phyloP scores from a whole-genome alignment of 2,329 filamentous ascomycete genomes.

The Aspergillus sp. region DNA sequence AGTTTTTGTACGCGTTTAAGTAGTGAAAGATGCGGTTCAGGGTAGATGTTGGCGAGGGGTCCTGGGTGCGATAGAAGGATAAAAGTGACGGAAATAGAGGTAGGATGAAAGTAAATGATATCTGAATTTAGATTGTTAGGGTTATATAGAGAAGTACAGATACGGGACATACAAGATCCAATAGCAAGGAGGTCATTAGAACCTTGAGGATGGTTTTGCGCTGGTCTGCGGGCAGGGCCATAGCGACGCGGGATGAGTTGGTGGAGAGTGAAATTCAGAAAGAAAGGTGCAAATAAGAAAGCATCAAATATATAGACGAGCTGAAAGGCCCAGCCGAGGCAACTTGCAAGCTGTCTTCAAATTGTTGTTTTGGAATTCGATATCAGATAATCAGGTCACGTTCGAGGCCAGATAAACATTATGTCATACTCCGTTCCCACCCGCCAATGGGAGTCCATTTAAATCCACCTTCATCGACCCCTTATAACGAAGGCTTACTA shows the following conservation, averaged over 20 bases:
- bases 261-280: background rate
- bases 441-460: background rate
- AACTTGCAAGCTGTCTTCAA: background rate
- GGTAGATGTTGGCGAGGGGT: conserved; percentile 63
- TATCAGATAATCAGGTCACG: background rate
- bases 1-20: conserved; percentile 91
- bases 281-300: background rate
- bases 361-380: background rate
- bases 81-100: conserved; percentile 93
- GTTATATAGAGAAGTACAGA: conserved; percentile 9
- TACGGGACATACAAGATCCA: conserved; percentile 71
- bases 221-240: conserved; percentile 43
- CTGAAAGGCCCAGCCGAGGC: background rate
- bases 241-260: conserved; percentile 14
- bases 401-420: background rate
- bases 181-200: conserved; percentile 81
- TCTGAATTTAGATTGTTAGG: conserved; percentile 54
- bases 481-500: background rate
- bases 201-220: conserved; percentile 83
- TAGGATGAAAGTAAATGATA: conserved; percentile 98
- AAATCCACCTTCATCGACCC: background rate
- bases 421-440: background rate
- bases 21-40: conserved; percentile 77
- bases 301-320: background rate
- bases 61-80: conserved; percentile 90